Conservation (phyloP, 2,329 filamentous ascomycete species). For the Arthrobotrys sinensis region DNA sequence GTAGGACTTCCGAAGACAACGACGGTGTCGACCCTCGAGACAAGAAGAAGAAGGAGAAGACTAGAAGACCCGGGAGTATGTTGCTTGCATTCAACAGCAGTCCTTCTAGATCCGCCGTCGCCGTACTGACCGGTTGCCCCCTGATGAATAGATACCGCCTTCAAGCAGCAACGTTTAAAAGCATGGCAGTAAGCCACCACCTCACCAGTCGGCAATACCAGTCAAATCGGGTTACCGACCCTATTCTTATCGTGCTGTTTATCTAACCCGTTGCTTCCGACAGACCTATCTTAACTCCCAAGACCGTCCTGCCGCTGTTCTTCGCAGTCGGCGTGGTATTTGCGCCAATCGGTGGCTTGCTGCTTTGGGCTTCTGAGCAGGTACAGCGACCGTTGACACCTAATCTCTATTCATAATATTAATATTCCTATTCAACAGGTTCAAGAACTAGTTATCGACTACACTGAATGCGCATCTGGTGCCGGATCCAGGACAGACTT, state of each 20-base stretch:
- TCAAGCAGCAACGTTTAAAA: slow-evolving; percentile 95
- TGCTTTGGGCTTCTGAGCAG: slow-evolving; percentile 87
- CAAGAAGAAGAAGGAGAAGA: slow-evolving; percentile 85
- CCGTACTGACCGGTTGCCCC: slow-evolving; percentile 25
- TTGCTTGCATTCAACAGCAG: slow-evolving; percentile 9
- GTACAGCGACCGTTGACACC: slow-evolving; percentile 66
- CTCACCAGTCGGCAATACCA: neutral
- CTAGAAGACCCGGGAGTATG: slow-evolving; percentile 87
- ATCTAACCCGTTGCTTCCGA: slow-evolving; percentile 24
- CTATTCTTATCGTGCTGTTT: slow-evolving; percentile 1
- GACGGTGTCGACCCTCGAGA: slow-evolving; percentile 63
- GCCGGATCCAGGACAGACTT: slow-evolving; percentile 69
- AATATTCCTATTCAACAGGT: slow-evolving; percentile 73
- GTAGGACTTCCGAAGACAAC: slow-evolving; percentile 64
- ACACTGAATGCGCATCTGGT: slow-evolving; percentile 80
- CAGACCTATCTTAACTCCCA: slow-evolving; percentile 93
- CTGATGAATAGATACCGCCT: slow-evolving; percentile 82
- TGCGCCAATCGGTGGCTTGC: slow-evolving; percentile 88
- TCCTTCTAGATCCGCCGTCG: slow-evolving; percentile 56
- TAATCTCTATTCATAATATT: slow-evolving; percentile 15
- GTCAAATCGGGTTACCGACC: neutral
- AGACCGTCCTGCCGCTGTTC: slow-evolving; percentile 92
- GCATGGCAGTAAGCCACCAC: slow-evolving; percentile 88
- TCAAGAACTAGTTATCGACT: slow-evolving; percentile 91
- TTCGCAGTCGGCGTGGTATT: slow-evolving; percentile 93